Evolutionary conservation across 345 rosid species (phyloP), one percentile per base, ranked within the genome.

Genomic region (Hypericum perforatum): DNA sequence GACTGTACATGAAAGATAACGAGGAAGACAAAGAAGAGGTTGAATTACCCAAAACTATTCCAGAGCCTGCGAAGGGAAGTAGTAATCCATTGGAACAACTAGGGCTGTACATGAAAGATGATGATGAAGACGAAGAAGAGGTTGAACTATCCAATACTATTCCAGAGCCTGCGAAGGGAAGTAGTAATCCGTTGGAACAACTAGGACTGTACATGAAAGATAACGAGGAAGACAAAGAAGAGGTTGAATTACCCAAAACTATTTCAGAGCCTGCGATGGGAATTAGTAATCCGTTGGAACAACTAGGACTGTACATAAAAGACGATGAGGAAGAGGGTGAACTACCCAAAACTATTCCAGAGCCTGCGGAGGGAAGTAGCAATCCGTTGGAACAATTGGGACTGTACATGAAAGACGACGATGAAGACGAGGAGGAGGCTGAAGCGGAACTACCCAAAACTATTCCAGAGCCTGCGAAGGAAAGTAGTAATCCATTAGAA

Each of bases 231-330:
- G 92, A 83, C 5, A 85, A 84, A 4, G 95, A 79, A 52, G 90
- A 68, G 43, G 86, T 77, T 49, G 82, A 71, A 63, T 74, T 62
- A 0, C 75, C 67, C 3, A 22, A 51, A 39, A 74, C 49, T 41
- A 46, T 68, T 64, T 48, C 59, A 22, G 32, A 22, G 32, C 11
- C 45, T 9, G 45, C 11, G 12, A 45, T n/a, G 71, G 80, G 82
- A 9, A 80, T 47, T 52, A 76, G 64, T 59, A 86, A 86, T 60
- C 94, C 97, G 32, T 67, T 87, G 56, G 91, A 84, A 59, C 85
- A 80, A 52, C 68, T 90, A 43, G 97, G 97, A 36, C 54, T 90
- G 55, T 90, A 72, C 73, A 86, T 86, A 74, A 90, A 90, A 72
- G 72, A 69, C 56, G 74, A 69, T 0, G 64, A 57, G 5, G 95